Base-by-base conservation (phyloP, 352 stramenopile species). In the Phytopythium oedochilum region DNA sequence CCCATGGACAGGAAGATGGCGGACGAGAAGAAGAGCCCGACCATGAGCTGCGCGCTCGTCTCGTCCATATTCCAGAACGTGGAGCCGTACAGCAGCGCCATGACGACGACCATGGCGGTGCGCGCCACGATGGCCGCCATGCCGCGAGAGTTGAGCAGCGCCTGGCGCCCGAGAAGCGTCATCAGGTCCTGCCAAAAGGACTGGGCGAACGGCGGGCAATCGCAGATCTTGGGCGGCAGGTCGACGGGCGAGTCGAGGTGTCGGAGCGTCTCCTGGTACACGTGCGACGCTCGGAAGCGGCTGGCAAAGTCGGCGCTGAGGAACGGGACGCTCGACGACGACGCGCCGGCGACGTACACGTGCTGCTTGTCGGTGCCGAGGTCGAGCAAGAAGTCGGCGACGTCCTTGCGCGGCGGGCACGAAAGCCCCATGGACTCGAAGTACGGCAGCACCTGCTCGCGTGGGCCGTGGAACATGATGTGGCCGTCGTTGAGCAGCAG, bases 11-110 rank as follows among this genome's bases (percentile, higher is more conserved):
- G 64, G 59, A 95, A 97, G 63, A 97, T 89, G 28, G 86, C 74
- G 43, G 68, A 77, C 20, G 89, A 88, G 63, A 97, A 97, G 1
- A 97, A 61, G 39, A 97, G 66, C 55, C 92, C 88, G 15, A 97
- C 64, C 12, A 90, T 68, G 25, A 86, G 54, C 52, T 86, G 71
- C 38, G 63, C 64, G 57, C 78, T 75, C 8, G 66, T 61, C 42
- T 78, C 67, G n/a, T 79, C 62, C 49, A 89, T 66, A 25, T 89
- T 69, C 70, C 68, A 88, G 58, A 88, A 91, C 32, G 71, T 83
- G 0, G 74, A 73, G 20, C 73, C 78, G 67, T 89, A 88, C 9
- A 91, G 54, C 35, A 86, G 32, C 2, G 71, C 80, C 61, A 86
- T 86, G 58, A 86, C 54, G 35, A 83, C 58, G 28, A 75, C 65